phyloP scores from a whole-genome alignment of 441 rosid species.

The Capsella rubella region DNA sequence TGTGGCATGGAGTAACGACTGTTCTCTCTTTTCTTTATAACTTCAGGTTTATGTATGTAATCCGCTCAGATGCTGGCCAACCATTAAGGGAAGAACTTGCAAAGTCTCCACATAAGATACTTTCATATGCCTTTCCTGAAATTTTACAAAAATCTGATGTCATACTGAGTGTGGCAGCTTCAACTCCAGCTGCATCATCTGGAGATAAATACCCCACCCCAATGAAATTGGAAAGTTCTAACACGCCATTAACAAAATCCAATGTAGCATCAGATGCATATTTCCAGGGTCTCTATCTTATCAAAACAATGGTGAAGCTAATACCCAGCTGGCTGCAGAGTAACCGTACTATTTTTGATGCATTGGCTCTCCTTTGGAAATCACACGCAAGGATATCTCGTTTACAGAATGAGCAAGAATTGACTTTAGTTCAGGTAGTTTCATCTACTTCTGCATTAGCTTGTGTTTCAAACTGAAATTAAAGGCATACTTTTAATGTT shows the following conservation, averaged over 20 bases:
- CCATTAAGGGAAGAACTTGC: conserved; percentile 97
- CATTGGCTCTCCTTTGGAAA: conserved; percentile 90
- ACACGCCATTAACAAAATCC: conserved; percentile 52
- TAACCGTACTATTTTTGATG: conserved; percentile 84
- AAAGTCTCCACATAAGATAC: conserved; percentile 90
- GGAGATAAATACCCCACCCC: conserved; percentile 65
- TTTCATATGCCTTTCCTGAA: conserved; percentile 85
- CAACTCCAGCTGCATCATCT: conserved; percentile 64
- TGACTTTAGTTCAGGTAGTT: conserved; percentile 93
- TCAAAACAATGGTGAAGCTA: conserved; percentile 89
- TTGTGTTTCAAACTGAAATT: conserved; percentile 23
- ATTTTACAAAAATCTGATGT: conserved; percentile 74
- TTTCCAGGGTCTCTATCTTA: conserved; percentile 94
- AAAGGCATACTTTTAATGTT: conserved; percentile 21
- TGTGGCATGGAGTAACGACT: conserved; percentile 18
- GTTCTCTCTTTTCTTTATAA: conserved; percentile 34
- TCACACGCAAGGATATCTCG: conserved; percentile 91
- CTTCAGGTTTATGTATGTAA: conserved; percentile 92
- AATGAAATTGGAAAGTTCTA: conserved; percentile 60
- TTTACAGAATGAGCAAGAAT: conserved; percentile 89
- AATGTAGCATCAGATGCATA: conserved; percentile 72
- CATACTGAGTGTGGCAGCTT: conserved; percentile 52
- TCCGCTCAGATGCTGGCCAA: conserved; percentile 97
- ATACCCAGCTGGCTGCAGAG: conserved; percentile 95
- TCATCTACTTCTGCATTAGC: conserved; percentile 35